Evolutionary conservation across 257 asterid genomes (phyloP), one percentile per base, ranked within the genome.

Genomic region (Nicotiana attenuata): DNA sequence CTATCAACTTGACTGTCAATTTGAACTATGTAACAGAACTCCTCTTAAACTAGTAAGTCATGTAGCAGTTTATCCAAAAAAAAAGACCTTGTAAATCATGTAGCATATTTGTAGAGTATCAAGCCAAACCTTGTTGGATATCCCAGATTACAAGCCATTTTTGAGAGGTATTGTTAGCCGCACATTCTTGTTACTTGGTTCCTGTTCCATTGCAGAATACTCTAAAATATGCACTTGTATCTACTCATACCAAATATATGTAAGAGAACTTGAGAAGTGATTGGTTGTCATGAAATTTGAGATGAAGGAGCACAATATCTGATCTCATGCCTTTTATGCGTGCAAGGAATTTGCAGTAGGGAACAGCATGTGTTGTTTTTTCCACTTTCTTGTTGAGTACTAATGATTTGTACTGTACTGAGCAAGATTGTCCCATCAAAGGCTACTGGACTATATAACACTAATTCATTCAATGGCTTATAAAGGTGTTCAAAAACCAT

Each of bases 401-500:
- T 41, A 33, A 16, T 82, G 76, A 33, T 38, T 55, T 60, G 38
- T 47, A 31, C 5, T 38, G 1, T 69, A 52, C 9, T 6, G 6
- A 19, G 35, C 57, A 8, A 0, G 33, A 11, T 55, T 31, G 24
- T 52, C 31, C 53, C 65, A 8, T 28, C 45, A 24, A 60, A n/a
- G 41, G 45, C 45, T 53, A 26, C 66, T 59, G 33, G 24, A 41
- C 38, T 41, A 41, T 13, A 15, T 47, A 14, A 47, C 50, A 47
- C 50, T 73, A 31, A 47, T 47, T 3, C 8, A 47, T 31, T 47
- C 60, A 22, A 31, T 73, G 78, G 8, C 41, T 73, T 73, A 29
- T 52, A 63, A 63, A 96, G 99, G 96, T 92, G 16, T 96, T 96
- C 90, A 96, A 96, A 73, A 96, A 96, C 80, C 97, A 96, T 56